Conservation (phyloP, 192 early-diverging fungal genomes). For the Rhizophagus prolifer region DNA sequence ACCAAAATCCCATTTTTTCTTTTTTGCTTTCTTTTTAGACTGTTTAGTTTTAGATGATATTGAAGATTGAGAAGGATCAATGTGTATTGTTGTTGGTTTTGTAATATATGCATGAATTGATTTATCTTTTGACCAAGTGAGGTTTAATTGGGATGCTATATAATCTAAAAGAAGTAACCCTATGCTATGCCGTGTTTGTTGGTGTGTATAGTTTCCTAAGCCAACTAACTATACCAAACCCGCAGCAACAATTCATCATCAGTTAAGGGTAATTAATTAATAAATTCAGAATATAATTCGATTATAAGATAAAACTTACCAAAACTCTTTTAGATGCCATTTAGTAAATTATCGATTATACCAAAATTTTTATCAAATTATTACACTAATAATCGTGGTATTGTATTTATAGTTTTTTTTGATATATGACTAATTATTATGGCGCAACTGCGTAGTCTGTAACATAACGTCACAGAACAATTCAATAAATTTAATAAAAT, state of each 20-base stretch:
- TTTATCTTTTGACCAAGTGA: constrained; percentile 43
- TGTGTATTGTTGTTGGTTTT: constrained; percentile 17
- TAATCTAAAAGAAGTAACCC: constrained; percentile 69
- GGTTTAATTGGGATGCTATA: constrained; percentile 44
- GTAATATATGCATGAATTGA: constrained; percentile 38
- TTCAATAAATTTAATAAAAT: no score
- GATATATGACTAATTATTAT: no score
- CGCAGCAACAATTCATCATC: background rate
- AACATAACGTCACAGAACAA: no score
- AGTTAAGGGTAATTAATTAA: background rate
- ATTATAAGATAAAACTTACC: background rate
- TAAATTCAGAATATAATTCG: no score
- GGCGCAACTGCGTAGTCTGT: no score
- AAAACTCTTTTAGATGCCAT: background rate
- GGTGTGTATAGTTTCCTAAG: constrained; percentile 67
- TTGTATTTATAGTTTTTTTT: no score
- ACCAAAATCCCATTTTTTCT: background rate
- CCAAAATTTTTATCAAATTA: no score
- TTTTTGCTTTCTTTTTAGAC: background rate
- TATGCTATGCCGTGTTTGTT: constrained; percentile 69
- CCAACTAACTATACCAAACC: constrained; percentile 54
- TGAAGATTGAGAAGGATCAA: constrained; percentile 25
- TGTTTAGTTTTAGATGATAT: constrained; percentile 10
- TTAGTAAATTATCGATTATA: background rate
- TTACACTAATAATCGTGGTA: no score